phyloP scores from a whole-genome alignment of 345 rosid genomes.

The Camelina laxa region DNA sequence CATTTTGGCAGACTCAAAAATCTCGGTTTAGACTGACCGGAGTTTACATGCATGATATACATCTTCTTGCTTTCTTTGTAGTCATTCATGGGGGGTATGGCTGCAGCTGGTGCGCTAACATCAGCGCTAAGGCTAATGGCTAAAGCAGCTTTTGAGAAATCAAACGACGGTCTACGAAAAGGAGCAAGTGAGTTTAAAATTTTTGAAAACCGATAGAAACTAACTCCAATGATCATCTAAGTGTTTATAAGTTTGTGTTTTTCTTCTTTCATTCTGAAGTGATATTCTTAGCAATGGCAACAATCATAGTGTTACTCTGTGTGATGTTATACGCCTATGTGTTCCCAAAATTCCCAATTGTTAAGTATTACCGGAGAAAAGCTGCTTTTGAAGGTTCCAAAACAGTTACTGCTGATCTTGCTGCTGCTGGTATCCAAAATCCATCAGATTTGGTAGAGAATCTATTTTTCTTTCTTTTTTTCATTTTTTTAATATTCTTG shows the following conservation, averaged over 20 bases:
- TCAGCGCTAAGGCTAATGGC: constrained; percentile 78
- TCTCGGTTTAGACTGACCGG: not conserved
- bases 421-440: constrained; percentile 80
- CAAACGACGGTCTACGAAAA: constrained; percentile 70
- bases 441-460: constrained; percentile 34
- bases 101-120: constrained; percentile 84
- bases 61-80: constrained; percentile 34
- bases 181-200: constrained; percentile 66
- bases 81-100: constrained; percentile 89
- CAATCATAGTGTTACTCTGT: constrained; percentile 68
- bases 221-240: not conserved
- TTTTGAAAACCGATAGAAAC: not conserved
- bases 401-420: constrained; percentile 88
- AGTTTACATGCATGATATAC: not conserved
- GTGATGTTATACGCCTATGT: constrained; percentile 61
- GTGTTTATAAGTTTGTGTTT: constrained; percentile 8
- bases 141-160: constrained; percentile 74
- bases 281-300: constrained; percentile 74
- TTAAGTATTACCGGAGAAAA: constrained; percentile 81
- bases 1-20: not conserved
- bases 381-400: constrained; percentile 89
- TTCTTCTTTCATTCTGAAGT: constrained; percentile 49
- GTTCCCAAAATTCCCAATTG: constrained; percentile 79
- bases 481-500: not conserved
- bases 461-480: not conserved